Base-by-base conservation (phyloP, 2,329 filamentous ascomycete genomes). In the Sporothrix phasma region DNA sequence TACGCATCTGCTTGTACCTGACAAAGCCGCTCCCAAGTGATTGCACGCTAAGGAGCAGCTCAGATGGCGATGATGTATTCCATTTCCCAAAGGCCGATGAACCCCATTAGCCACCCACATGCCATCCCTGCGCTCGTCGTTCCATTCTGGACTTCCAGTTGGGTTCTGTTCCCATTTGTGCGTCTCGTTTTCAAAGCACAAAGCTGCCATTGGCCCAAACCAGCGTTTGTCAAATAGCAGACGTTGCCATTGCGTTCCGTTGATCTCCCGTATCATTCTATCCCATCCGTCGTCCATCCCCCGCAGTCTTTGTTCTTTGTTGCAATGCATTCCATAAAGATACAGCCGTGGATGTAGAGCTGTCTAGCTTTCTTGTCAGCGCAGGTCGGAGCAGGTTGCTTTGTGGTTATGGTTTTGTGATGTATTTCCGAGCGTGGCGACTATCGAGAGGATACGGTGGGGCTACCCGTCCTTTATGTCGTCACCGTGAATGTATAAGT, bases 401-500 rank as follows among this genome's bases (percentile, higher is more conserved):
- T 39, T 24, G 31, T 7, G 24, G 19, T 47, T 26, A 10, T 22
- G n/a, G 8, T 37, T 53, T 54, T 54, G 7, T 19, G 47, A 17
- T 31, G 19, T 51, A n/a, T n/a, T n/a, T 19, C 43, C n/a, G 26
- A 34, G 26, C 29, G 47, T 7, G 17, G 29, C 7, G 47, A 53
- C 24, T 31, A 34, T 34, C 11, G 8, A 53, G 26, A 34, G 17
- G 29, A n/a, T 53, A 53, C 15, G 29, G 47, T 53, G 51, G 51
- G 51, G 19, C 51, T 17, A 22, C 17, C 15, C 47, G 47, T n/a
- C 26, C 24, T 39, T 39, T 22, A 54, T 56, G 51, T 56, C 51
- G 51, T 56, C 51, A 56, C 51, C 51, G 51, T 31, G 22, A 29
- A 39, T n/a, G 31, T 56, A 19, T 56, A 56, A 56, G 51, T 56